Evolutionary conservation across 345 rosid species (phyloP).

Genomic region (Fremontodendron californicum): DNA sequence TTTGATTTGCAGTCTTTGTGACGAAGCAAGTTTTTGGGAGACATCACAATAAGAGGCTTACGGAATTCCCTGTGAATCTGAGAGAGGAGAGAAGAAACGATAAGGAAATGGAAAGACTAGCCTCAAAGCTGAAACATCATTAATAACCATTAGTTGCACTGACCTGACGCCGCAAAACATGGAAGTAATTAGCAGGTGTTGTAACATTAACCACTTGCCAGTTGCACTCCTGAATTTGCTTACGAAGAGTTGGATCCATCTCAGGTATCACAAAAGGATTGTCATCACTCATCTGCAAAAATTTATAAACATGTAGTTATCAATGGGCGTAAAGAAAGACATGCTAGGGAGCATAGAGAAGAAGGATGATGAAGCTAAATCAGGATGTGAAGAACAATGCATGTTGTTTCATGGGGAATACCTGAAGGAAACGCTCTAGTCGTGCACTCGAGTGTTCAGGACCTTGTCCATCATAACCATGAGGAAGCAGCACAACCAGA

Average conservation of each 20-base stretch:
- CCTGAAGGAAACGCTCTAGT: constrained; percentile 80
- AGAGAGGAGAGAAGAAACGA: constrained; percentile 6
- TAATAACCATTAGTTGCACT: constrained; percentile 16
- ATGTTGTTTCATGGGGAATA: constrained; percentile 20
- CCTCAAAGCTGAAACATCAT: not conserved
- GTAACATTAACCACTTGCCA: constrained; percentile 90
- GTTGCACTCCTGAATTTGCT: constrained; percentile 79
- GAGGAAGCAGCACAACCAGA: constrained; percentile 75
- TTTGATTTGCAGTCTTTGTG: constrained; percentile 93
- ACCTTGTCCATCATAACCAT: constrained; percentile 84
- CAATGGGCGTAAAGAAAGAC: not conserved
- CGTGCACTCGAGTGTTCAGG: constrained; percentile 91
- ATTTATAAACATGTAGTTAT: not conserved
- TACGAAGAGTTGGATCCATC: constrained; percentile 73
- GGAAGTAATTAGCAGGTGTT: constrained; percentile 86
- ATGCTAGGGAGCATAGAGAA: not conserved
- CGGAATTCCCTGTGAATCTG: constrained; percentile 91
- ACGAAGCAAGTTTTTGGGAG: constrained; percentile 90
- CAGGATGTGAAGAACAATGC: not conserved
- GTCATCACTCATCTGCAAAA: constrained; percentile 76
- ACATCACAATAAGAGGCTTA: constrained; percentile 81
- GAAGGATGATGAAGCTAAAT: not conserved
- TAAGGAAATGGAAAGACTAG: not conserved
- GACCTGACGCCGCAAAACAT: constrained; percentile 79
- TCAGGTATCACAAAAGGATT: constrained; percentile 75